phyloP scores from a whole-genome alignment of 2,329 filamentous ascomycete species.

The Aspergillus bombycis region DNA sequence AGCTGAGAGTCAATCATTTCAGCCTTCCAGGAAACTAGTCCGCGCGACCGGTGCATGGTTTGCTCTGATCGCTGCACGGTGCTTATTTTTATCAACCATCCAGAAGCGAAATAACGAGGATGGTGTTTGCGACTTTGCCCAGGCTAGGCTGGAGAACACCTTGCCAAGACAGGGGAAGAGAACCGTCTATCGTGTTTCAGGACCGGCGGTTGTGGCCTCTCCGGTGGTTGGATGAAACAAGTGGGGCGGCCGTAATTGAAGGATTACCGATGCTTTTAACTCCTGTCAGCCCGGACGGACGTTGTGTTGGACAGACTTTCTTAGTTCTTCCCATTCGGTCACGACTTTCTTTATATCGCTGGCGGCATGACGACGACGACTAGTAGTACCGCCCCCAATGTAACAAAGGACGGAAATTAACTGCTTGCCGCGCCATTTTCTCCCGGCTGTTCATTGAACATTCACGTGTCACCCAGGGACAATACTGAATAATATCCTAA shows the following conservation, averaged over 20 bases:
- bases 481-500: too few relatives aligned
- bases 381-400: too few relatives aligned
- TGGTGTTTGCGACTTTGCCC: background rate
- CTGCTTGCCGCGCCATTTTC: too few relatives aligned
- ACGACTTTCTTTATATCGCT: too few relatives aligned
- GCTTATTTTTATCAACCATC: constrained; percentile 4
- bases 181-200: background rate
- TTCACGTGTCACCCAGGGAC: too few relatives aligned
- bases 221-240: background rate
- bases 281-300: too few relatives aligned
- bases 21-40: background rate
- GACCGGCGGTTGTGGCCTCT: background rate
- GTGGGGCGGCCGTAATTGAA: background rate
- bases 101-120: background rate
- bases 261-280: too few relatives aligned
- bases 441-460: too few relatives aligned
- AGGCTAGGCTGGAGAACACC: background rate
- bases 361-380: too few relatives aligned
- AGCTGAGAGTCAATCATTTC: background rate
- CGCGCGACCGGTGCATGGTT: background rate
- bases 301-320: too few relatives aligned
- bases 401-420: too few relatives aligned
- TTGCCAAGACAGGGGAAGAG: constrained; percentile 7
- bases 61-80: background rate
- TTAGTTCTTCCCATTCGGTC: too few relatives aligned